These are phyloP conservation scores for Paraphoma chrysanthemicola DNA, from an alignment of 2,329 filamentous ascomycete genomes.

Conservation along the genomic window DNA sequence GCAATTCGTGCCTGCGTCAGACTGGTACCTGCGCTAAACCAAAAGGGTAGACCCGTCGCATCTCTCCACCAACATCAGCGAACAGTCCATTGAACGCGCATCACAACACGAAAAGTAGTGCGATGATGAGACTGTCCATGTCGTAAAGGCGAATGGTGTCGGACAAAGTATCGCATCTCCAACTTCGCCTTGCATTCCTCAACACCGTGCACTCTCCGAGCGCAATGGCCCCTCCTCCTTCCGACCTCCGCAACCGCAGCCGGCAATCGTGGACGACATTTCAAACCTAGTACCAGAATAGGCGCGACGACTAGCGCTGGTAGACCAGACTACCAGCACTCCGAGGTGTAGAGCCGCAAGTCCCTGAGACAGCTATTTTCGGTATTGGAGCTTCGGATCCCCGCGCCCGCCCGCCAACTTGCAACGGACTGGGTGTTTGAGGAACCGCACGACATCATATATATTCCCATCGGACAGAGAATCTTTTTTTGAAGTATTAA, in stretches of 20 bases:
- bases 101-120: not conserved
- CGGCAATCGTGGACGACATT: slow-evolving; percentile 23
- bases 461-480: slow-evolving; percentile 13
- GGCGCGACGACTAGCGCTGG: slow-evolving; percentile 18
- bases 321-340: slow-evolving; percentile 11
- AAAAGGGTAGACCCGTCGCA: not conserved
- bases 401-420: slow-evolving; percentile 23
- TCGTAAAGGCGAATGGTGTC: not conserved
- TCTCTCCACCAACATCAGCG: not conserved
- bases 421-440: slow-evolving; percentile 18
- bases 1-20: too few species aligned
- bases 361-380: slow-evolving; percentile 24
- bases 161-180: slow-evolving; percentile 17
- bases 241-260: slow-evolving; percentile 37
- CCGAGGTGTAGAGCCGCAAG: slow-evolving; percentile 34
- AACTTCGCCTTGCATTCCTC: not conserved
- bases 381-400: slow-evolving; percentile 31
- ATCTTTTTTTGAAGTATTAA: not conserved
- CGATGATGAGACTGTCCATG: not conserved
- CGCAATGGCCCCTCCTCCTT: slow-evolving; percentile 36
- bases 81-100: not conserved
- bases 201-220: slow-evolving; percentile 13
- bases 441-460: slow-evolving; percentile 12
- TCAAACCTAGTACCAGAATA: slow-evolving; percentile 12
- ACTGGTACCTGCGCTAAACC: slow-evolving; percentile 2